These are phyloP conservation scores for Wickerhamomyces queroliae DNA, from an alignment of 805 yeast genomes.

Conservation along the genomic window DNA sequence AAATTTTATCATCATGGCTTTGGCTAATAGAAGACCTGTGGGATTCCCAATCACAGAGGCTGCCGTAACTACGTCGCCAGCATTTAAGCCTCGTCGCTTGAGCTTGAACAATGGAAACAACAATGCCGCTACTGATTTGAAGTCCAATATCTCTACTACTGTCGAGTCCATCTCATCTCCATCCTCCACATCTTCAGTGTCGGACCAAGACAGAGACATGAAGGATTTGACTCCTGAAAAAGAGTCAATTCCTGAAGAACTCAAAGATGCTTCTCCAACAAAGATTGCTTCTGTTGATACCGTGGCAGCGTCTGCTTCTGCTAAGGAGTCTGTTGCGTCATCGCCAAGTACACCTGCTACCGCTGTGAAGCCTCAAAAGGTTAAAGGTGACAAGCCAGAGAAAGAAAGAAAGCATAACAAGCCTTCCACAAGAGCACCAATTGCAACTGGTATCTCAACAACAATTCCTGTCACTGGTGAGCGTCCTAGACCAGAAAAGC, in stretches of 20 bases:
- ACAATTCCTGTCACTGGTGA: conserved; percentile 78
- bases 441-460: conserved; percentile 69
- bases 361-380: conserved; percentile 7
- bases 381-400: conserved; percentile 17
- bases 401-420: conserved; percentile 11
- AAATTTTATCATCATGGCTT: conserved; percentile 47
- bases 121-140: neutral
- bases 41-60: conserved; percentile 37
- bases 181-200: neutral
- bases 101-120: conserved; percentile 13
- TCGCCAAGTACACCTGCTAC: neutral
- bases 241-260: conserved; percentile 19
- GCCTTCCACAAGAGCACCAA: conserved; percentile 18
- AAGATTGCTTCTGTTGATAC: too few relatives aligned
- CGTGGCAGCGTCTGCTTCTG: too few relatives aligned
- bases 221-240: conserved; percentile 21
- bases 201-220: conserved; percentile 6
- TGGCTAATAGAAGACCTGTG: conserved; percentile 62
- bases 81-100: conserved; percentile 24
- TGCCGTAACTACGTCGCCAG: conserved; percentile 20
- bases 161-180: neutral
- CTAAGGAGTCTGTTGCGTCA: conserved; percentile 2
- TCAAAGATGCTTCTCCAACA: conserved; percentile 20
- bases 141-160: neutral
- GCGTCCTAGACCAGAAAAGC: conserved; percentile 65